Base-by-base conservation (phyloP, 2,329 filamentous ascomycete genomes). In the Scedosporium boydii region DNA sequence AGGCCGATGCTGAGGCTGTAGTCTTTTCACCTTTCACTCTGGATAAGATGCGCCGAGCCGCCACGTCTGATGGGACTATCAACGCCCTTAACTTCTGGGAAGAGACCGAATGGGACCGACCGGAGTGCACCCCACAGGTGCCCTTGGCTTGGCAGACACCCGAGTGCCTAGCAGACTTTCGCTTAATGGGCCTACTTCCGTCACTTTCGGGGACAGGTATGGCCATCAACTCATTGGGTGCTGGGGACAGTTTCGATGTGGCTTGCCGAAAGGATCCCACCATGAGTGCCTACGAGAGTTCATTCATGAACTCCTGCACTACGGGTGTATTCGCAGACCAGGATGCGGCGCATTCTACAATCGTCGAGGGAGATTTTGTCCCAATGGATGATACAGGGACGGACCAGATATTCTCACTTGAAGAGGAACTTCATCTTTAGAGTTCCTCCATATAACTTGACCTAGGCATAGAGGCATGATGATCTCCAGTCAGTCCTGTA, bases 61-160 rank as follows among this genome's bases (percentile, higher is more conserved):
- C 44, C 26, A 42, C 23, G n/a, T 60, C 44, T 23, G 41, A 38
- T n/a, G 23, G 27, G 23, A 44, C 21, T 29, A 27, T 42, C 41
- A 23, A 18, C 14, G 18, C n/a, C 41, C 9, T 60, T 6, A 29
- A 46, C 14, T 26, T 38, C 58, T n/a, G 4, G 4, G 42, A 9
- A 2, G 42, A 2, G 16, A 9, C 5, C 18, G 14, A 46, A 18
- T 16, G 42, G 42, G 42, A 16, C 42, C 42, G 14, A n/a, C 23
- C 27, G 1, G 55, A n/a, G 9, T 2, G n/a, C 29, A 38, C 41
- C 12, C 26, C 38, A n/a, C 18, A 26, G 16, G 48, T 61, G 34
- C 60, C 60, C 18, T 61, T 46, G 48, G 14, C 29, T 27, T 57
- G 48, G 53, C 60, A 57, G 48, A 55, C 48, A 16, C 60, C 60